Conservation (phyloP, 2,329 filamentous ascomycete species). For the Rhexocercosporidium sp. region DNA sequence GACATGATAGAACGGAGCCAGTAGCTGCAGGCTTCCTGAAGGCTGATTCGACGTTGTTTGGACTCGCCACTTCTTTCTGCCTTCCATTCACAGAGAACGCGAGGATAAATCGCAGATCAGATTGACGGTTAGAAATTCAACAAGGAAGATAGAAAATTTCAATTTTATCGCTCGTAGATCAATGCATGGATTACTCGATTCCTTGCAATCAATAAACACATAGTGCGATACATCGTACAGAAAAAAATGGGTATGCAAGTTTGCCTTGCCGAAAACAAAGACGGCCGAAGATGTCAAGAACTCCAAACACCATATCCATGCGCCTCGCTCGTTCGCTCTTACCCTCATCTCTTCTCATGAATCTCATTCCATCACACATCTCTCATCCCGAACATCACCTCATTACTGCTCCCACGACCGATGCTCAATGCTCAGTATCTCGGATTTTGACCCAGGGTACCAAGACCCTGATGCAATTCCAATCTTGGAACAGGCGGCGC, state of each 20-base stretch:
- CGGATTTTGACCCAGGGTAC: constrained; percentile 24
- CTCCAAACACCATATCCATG: constrained; percentile 2
- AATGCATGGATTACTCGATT: no score
- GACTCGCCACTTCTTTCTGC: no score
- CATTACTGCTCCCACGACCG: neutral
- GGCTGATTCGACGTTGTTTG: no score
- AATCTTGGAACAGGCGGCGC: constrained; percentile 14
- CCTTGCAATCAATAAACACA: neutral
- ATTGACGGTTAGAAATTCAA: no score
- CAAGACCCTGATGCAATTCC: constrained; percentile 31
- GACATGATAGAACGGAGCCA: no score
- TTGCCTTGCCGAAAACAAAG: neutral
- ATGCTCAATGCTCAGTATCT: constrained; percentile 3
- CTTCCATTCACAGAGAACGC: no score
- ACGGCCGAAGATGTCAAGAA: neutral
- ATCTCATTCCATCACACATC: neutral
- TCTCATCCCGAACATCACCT: neutral
- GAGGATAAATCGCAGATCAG: no score
- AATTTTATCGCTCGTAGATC: no score
- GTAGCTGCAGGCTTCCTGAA: no score
- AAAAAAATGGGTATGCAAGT: neutral
- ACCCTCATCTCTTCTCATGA: neutral
- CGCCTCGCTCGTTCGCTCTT: neutral
- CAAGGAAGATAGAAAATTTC: no score
- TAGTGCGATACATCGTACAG: neutral